Conservation (phyloP, 2,329 filamentous ascomycete species). For the Keithomyces neogunnii region DNA sequence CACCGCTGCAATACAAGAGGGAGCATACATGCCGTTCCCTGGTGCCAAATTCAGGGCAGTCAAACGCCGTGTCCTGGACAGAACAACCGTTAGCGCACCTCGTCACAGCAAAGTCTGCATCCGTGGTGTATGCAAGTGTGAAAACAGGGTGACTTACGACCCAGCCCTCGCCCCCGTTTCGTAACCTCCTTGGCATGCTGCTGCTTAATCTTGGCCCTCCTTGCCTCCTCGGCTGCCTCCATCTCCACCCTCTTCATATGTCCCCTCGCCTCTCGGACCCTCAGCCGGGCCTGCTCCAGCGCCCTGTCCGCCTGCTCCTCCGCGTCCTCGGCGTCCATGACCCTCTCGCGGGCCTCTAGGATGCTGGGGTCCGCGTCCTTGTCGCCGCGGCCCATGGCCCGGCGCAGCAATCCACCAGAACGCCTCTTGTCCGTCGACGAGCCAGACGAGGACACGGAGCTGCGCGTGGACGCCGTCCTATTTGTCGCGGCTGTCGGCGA, state of each 20-base stretch:
- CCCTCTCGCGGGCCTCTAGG: conserved; percentile 49
- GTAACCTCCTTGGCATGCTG: conserved; percentile 55
- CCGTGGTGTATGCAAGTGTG: too few relatives aligned
- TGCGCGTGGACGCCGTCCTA: conserved; percentile 14
- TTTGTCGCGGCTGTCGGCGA: conserved; percentile 11
- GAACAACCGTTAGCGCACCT: too few relatives aligned
- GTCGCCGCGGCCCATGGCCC: conserved; percentile 33
- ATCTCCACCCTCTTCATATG: conserved; percentile 55
- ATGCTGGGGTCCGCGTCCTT: conserved; percentile 54
- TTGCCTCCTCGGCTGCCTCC: conserved; percentile 57
- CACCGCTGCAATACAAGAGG: too few relatives aligned
- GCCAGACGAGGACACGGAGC: conserved; percentile 10
- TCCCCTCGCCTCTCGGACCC: conserved; percentile 54
- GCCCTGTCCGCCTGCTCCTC: conserved; percentile 59
- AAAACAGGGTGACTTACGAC: conserved; percentile 37
- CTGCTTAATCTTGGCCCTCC: conserved; percentile 60
- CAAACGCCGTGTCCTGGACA: too few relatives aligned
- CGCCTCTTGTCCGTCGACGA: conserved; percentile 5
- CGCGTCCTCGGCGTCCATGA: conserved; percentile 53
- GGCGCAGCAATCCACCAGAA: conserved; percentile 24
- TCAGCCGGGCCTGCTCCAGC: conserved; percentile 45
- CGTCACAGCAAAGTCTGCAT: too few relatives aligned
- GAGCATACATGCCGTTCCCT: too few relatives aligned
- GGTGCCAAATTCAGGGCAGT: too few relatives aligned
- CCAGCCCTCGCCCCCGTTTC: conserved; percentile 61